These are phyloP conservation scores for Amanita polypyramis DNA, from an alignment of 768 basidiomycete species.

Conservation along the genomic window DNA sequence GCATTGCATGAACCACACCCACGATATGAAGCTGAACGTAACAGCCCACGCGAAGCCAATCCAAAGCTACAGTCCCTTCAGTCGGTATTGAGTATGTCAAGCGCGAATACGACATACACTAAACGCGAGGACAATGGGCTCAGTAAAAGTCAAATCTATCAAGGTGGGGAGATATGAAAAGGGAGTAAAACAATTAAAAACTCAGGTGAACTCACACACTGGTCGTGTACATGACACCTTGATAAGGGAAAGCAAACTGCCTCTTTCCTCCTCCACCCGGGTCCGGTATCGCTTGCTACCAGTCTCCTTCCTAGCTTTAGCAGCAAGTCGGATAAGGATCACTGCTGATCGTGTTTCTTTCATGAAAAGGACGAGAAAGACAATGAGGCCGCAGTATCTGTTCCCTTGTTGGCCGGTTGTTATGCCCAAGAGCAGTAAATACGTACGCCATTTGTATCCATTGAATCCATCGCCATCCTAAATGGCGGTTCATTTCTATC, in stretches of 20 bases:
- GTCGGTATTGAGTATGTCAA: background rate
- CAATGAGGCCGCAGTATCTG: conserved; percentile 15
- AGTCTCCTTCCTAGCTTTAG: conserved; percentile 50
- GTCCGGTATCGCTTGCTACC: too few species aligned
- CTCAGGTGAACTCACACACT: conserved; percentile 41
- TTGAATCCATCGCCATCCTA: conserved; percentile 80
- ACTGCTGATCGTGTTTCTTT: too few species aligned
- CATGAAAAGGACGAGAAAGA: conserved; percentile 40
- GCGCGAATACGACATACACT: conserved; percentile 41
- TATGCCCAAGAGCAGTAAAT: background rate
- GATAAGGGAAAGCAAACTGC: conserved; percentile 46
- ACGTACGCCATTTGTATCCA: too few species aligned
- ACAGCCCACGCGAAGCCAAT: conserved; percentile 71
- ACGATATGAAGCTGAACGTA: conserved; percentile 32
- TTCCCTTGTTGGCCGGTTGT: background rate
- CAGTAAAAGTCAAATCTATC: conserved; percentile 60
- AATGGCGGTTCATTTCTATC: conserved; percentile 54
- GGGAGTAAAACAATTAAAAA: background rate
- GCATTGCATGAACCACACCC: conserved; percentile 38
- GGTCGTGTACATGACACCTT: conserved; percentile 64
- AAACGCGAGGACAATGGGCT: conserved; percentile 67
- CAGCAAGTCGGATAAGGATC: conserved; percentile 56
- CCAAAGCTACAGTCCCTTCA: conserved; percentile 41
- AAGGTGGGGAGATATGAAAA: background rate
- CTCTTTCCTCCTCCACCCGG: conserved; percentile 52